Evolutionary conservation across 1,139 yeast species (phyloP), one percentile per base, ranked within the genome.

Genomic region (Hyphopichia buzzinii): DNA sequence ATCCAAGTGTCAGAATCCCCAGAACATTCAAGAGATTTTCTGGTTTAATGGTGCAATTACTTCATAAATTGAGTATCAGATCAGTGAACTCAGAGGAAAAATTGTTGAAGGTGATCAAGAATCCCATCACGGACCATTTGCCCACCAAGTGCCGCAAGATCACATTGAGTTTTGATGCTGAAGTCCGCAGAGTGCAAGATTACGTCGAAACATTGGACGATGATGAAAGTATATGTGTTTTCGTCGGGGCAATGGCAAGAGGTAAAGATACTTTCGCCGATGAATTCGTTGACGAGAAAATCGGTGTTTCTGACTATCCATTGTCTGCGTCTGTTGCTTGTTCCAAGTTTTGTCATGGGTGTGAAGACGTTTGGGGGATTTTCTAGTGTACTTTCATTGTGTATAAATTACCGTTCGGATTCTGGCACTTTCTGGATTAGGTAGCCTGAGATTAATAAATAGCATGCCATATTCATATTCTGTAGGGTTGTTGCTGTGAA

Each of bases 241-340:
- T 92, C 62, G 97, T 92, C 33, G 98, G 98, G 57, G 96, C 98
- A 35, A 92, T 92, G 97, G 98, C 98, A 19, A 81, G 97, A 64
- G 98, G 98, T 55, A 85, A 85, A 58, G 98, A 92, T 64, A 89
- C 81, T 50, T 92, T 92, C 64, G 98, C 98, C 26, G 98, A 92
- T 61, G 97, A 90, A 62, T 90, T 62, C 56, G 96, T 90, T 31
- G 98, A 92, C 60, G 98, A 92, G 62, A 92, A 92, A 58, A 85
- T 92, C 46, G 97, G 97, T 51, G 83, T 92, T 42, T 88, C 97
- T 24, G 89, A 90, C 55, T 92, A 90, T 60, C 96, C 98, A 36
- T 76, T 92, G 46, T 86, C 96, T 39, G 98, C 98, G 4, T 88
- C 97, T 14, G 97, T 94, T 39, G 97, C 98, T 16, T 92, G 97